phyloP scores from a whole-genome alignment of 768 basidiomycete species.

The Dacryopinax spathularia region DNA sequence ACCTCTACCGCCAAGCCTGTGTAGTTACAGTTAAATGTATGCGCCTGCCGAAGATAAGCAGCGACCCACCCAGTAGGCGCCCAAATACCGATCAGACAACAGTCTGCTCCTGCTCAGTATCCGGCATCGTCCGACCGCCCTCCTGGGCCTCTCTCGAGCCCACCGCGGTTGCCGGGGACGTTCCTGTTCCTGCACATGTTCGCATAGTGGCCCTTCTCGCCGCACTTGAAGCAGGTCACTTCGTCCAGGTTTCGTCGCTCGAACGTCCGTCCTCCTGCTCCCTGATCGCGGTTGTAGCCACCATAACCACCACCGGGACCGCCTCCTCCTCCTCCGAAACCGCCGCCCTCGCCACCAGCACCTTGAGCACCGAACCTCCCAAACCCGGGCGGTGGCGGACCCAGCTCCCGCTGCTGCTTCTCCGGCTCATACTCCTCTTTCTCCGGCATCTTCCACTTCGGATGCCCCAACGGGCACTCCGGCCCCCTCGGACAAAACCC shows the following conservation, averaged over 20 bases:
- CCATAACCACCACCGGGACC: conserved; percentile 23
- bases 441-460: conserved; percentile 57
- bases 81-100: too few relatives aligned
- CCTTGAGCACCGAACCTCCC: conserved; percentile 46
- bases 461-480: conserved; percentile 78
- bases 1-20: too few relatives aligned
- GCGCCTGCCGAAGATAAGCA: too few relatives aligned
- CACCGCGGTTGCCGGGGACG: conserved; percentile 81
- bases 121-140: too few relatives aligned
- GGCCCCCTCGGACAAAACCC: conserved; percentile 87
- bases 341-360: conserved; percentile 39
- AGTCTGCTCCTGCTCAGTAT: too few relatives aligned
- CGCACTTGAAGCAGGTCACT: conserved; percentile 86
- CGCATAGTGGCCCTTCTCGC: conserved; percentile 87
- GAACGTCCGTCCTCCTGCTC: conserved; percentile 13
- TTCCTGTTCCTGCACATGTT: conserved; percentile 85
- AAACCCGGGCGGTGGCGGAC: conserved; percentile 85
- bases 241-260: conserved; percentile 64
- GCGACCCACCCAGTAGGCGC: too few relatives aligned
- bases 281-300: conserved; percentile 20
- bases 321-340: conserved; percentile 28
- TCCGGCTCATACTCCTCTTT: conserved; percentile 62
- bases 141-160: conserved; percentile 34
- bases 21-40: too few relatives aligned
- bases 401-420: conserved; percentile 61